Evolutionary conservation across 768 basidiomycete species (phyloP).

Genomic region (Podaxis carcinomalis): DNA sequence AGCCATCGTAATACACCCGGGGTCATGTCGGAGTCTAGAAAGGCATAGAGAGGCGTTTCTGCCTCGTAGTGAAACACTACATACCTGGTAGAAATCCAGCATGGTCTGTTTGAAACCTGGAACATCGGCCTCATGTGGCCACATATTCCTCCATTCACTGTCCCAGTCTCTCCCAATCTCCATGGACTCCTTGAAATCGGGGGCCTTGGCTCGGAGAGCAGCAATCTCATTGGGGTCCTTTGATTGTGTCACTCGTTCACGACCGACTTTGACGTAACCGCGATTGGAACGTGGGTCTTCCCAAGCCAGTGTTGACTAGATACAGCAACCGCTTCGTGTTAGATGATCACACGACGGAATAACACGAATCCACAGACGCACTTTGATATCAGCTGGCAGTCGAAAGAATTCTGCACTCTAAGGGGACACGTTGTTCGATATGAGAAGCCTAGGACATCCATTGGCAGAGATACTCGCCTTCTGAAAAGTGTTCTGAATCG

Average conservation of each 20-base stretch:
- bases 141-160: slow-evolving; percentile 69
- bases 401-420: slow-evolving; percentile 78
- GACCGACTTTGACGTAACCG: slow-evolving; percentile 76
- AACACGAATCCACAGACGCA: slow-evolving; percentile 16
- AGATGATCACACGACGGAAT: not conserved
- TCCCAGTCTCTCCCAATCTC: slow-evolving; percentile 89
- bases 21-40: not conserved
- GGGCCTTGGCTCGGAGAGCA: slow-evolving; percentile 64
- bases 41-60: not conserved
- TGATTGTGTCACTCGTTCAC: slow-evolving; percentile 79
- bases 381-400: slow-evolving; percentile 61
- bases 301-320: slow-evolving; percentile 66
- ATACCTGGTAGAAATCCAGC: slow-evolving; percentile 70
- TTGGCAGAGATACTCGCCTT: slow-evolving; percentile 40
- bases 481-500: slow-evolving; percentile 55
- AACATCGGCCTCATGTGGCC: slow-evolving; percentile 62
- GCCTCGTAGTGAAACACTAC: slow-evolving; percentile 10
- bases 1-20: not conserved
- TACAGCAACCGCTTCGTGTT: not conserved
- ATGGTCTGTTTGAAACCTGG: slow-evolving; percentile 71
- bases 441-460: not conserved
- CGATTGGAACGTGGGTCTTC: slow-evolving; percentile 83
- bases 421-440: slow-evolving; percentile 9
- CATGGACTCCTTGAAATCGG: slow-evolving; percentile 83
- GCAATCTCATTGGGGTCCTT: slow-evolving; percentile 70